Base-by-base conservation (phyloP, 192 early-diverging fungal species). In the Coemansia sp. region DNA sequence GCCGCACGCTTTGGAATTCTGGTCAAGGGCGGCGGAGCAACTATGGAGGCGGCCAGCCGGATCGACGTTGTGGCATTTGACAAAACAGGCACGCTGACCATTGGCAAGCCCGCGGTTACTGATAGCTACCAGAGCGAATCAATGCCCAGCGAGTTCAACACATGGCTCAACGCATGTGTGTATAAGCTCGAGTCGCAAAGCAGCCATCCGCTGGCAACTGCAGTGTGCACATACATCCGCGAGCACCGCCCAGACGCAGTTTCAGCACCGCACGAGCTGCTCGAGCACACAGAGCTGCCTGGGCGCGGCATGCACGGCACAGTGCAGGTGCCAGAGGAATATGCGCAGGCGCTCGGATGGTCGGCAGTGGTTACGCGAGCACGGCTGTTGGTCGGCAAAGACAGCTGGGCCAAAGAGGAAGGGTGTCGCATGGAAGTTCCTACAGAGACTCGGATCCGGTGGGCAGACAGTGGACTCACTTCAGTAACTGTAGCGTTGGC, bases 11-110 rank as follows among this genome's bases (percentile, higher is more conserved):
- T 92, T 42, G 97, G 97, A 0, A 93, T 98, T 48, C 75, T 98
- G 50, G 94, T 98, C 72, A 98, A 98, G 83, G 92, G 94, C 31
- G 78, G 78, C 31, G 97, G 94, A 5, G 88, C 71, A n/a, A 87
- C 93, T 9, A 79, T 98, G 60, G 93, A 95, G 69, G 84, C 82
- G 5, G 92, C 92, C 9, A 88, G 89, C 69, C 83, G 82, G 49
- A 83, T 98, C 7, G 89, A 88, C 57, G 88, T 89, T 47, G 79
- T 98, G 3, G 90, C 95, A n/a, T 97, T 97, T 83, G 97, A 99
- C 82, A 99, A 99, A 80, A 99, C 97, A 1, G 97, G 97, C 38
- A 97, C 95, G 0, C 67, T 99, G 44, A 99, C 97, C 5, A 69
- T 84, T 21, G 97, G 91, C 25, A 85, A 88, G 67, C 74, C 90